These are phyloP conservation scores for Inosperma sp. DNA, from an alignment of 768 basidiomycete species.

Conservation along the genomic window DNA sequence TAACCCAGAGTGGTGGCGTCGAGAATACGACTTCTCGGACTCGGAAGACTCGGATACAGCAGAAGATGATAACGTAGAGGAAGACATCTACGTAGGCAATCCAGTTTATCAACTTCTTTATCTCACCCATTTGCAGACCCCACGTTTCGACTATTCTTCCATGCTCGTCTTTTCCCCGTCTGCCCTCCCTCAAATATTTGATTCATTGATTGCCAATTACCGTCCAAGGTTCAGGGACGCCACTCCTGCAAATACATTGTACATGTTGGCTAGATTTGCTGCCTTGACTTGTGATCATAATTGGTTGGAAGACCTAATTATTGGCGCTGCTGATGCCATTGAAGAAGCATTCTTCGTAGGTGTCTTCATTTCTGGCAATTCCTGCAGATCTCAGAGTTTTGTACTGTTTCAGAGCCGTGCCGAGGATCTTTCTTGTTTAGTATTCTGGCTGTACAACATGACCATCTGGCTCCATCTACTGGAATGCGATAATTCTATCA, in stretches of 20 bases:
- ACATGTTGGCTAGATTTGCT: slow-evolving; percentile 91
- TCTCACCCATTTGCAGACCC: slow-evolving; percentile 49
- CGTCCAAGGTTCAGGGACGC: slow-evolving; percentile 66
- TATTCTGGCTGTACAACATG: slow-evolving; percentile 95
- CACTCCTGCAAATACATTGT: slow-evolving; percentile 87
- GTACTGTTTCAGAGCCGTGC: slow-evolving; percentile 55
- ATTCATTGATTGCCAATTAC: slow-evolving; percentile 76
- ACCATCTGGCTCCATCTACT: slow-evolving; percentile 89
- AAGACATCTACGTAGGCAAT: slow-evolving; percentile 41
- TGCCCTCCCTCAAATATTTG: slow-evolving; percentile 71
- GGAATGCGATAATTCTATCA: slow-evolving; percentile 76
- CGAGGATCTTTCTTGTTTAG: slow-evolving; percentile 79
- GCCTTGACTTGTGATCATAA: slow-evolving; percentile 82
- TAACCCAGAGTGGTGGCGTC: slow-evolving; percentile 61
- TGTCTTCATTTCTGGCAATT: slow-evolving; percentile 14
- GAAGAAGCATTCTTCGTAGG: slow-evolving; percentile 91
- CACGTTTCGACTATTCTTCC: slow-evolving; percentile 67
- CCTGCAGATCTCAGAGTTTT: slow-evolving; percentile 1
- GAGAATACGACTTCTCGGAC: slow-evolving; percentile 40
- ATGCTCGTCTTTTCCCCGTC: slow-evolving; percentile 93
- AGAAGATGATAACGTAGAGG: slow-evolving; percentile 40
- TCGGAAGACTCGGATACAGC: slow-evolving; percentile 42
- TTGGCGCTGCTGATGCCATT: slow-evolving; percentile 87
- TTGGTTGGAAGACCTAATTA: slow-evolving; percentile 90
- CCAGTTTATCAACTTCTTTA: slow-evolving; percentile 10